Conservation (phyloP, 2,329 filamentous ascomycete species). For the Ascochyta lentis region DNA sequence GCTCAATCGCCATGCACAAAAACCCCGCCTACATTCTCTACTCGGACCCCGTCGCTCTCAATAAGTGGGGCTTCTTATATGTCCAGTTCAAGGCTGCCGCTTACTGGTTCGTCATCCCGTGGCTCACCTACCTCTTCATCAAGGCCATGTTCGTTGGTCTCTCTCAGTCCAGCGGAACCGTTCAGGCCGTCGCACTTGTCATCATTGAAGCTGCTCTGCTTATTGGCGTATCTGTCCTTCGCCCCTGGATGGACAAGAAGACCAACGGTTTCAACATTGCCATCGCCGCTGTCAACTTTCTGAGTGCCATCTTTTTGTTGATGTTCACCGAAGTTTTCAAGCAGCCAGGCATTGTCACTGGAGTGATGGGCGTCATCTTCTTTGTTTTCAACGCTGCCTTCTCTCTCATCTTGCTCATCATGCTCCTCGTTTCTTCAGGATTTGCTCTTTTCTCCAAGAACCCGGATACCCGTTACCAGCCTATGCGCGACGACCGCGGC, state of each 20-base stretch:
- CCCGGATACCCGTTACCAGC: conserved; percentile 92
- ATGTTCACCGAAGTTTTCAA: conserved; percentile 89
- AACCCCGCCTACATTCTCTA: conserved; percentile 97
- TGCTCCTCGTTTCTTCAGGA: conserved; percentile 77
- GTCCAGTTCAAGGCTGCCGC: conserved; percentile 95
- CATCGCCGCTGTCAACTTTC: conserved; percentile 86
- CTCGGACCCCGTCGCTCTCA: conserved; percentile 89
- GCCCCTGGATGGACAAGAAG: conserved; percentile 99
- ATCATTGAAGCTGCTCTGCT: conserved; percentile 82
- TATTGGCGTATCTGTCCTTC: conserved; percentile 77
- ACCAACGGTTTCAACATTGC: conserved; percentile 96
- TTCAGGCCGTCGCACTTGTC: conserved; percentile 82
- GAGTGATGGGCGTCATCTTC: conserved; percentile 87
- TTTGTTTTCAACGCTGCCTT: conserved; percentile 88
- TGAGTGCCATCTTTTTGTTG: conserved; percentile 87
- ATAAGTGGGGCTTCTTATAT: conserved; percentile 98
- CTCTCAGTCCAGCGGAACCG: conserved; percentile 71
- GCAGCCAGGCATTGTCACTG: conserved; percentile 80
- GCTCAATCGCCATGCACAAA: conserved; percentile 89
- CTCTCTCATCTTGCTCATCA: conserved; percentile 79
- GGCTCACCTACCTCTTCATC: conserved; percentile 78
- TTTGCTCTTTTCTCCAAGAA: conserved; percentile 91
- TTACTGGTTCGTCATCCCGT: conserved; percentile 91
- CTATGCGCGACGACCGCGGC: conserved; percentile 93
- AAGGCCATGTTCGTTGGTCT: conserved; percentile 91